Conservation (phyloP, 2,329 filamentous ascomycete genomes). For the Colletotrichum orbiculare region DNA sequence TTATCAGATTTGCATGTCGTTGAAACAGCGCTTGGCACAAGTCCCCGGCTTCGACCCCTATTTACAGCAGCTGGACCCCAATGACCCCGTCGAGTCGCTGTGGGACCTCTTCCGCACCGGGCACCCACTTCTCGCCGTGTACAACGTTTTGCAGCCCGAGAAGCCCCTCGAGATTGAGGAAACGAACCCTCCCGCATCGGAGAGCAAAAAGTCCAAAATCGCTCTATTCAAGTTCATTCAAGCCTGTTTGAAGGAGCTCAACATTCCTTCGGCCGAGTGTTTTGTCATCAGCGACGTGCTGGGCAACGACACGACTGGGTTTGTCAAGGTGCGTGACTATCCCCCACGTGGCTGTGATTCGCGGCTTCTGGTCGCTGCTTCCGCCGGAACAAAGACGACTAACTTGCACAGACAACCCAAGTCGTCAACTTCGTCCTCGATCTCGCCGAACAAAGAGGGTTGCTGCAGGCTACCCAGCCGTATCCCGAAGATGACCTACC, state of each 20-base stretch:
- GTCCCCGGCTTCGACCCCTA: slow-evolving; percentile 86
- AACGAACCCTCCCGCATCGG: slow-evolving; percentile 61
- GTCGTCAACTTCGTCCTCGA: slow-evolving; percentile 95
- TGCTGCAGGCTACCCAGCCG: slow-evolving; percentile 72
- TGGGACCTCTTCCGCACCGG: slow-evolving; percentile 90
- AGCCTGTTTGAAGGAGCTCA: slow-evolving; percentile 85
- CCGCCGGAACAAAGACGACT: not conserved
- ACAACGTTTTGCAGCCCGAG: slow-evolving; percentile 83
- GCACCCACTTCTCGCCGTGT: slow-evolving; percentile 86
- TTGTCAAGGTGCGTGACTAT: slow-evolving; percentile 79
- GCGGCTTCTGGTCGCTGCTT: not conserved
- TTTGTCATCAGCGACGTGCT: slow-evolving; percentile 94
- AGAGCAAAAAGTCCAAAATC: slow-evolving; percentile 84
- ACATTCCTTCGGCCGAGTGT: slow-evolving; percentile 82
- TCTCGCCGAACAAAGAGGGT: slow-evolving; percentile 80
- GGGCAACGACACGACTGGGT: slow-evolving; percentile 94
- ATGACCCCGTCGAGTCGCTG: slow-evolving; percentile 85
- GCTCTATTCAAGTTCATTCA: slow-evolving; percentile 94
- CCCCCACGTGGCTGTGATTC: slow-evolving; percentile 2
- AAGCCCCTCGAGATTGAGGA: slow-evolving; percentile 76
- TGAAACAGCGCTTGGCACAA: slow-evolving; percentile 83
- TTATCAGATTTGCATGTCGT: slow-evolving; percentile 92
- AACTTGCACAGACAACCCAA: slow-evolving; percentile 73
- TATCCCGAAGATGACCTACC: slow-evolving; percentile 65
- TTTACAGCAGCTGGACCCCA: slow-evolving; percentile 76